Evolutionary conservation across 257 asterid species (phyloP).

Genomic region (Prunella vulgaris): DNA sequence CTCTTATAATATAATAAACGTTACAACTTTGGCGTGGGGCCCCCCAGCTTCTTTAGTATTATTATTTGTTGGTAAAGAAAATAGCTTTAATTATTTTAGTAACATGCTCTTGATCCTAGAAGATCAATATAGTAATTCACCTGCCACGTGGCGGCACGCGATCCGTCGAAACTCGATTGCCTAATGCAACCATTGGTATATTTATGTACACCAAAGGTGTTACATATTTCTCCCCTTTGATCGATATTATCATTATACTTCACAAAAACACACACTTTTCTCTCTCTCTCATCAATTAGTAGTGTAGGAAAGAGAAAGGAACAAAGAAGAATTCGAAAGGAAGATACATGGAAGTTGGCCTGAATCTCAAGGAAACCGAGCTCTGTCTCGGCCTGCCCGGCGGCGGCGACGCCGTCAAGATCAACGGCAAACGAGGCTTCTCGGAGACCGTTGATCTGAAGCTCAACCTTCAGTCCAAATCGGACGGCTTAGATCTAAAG

Average conservation of each 20-base stretch:
- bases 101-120: slow-evolving; percentile 80
- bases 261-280: not conserved
- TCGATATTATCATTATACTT: slow-evolving; percentile 9
- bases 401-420: slow-evolving; percentile 29
- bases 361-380: slow-evolving; percentile 44
- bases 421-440: slow-evolving; percentile 47
- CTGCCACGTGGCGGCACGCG: slow-evolving; percentile 54
- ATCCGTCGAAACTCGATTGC: slow-evolving; percentile 19
- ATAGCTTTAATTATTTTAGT: slow-evolving; percentile 38
- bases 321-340: not conserved
- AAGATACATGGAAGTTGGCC: slow-evolving; percentile 27
- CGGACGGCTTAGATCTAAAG: slow-evolving; percentile 31
- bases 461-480: slow-evolving; percentile 43
- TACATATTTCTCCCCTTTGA: slow-evolving; percentile 39
- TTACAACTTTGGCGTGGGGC: slow-evolving; percentile 4
- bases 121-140: slow-evolving; percentile 29
- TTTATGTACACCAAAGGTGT: slow-evolving; percentile 25
- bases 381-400: slow-evolving; percentile 61
- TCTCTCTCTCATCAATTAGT: not conserved
- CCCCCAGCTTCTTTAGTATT: not conserved
- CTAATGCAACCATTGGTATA: slow-evolving; percentile 32
- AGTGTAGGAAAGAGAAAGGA: not conserved
- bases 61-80: slow-evolving; percentile 8
- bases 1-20: slow-evolving; percentile 21
- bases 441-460: slow-evolving; percentile 62